Percentiles rank a stretch among this genome's conserved stretches.
These are phyloP conservation scores for Nothomitra cinnamomea DNA, from an alignment of 2,329 filamentous ascomycete genomes.

Conservation along the genomic window DNA sequence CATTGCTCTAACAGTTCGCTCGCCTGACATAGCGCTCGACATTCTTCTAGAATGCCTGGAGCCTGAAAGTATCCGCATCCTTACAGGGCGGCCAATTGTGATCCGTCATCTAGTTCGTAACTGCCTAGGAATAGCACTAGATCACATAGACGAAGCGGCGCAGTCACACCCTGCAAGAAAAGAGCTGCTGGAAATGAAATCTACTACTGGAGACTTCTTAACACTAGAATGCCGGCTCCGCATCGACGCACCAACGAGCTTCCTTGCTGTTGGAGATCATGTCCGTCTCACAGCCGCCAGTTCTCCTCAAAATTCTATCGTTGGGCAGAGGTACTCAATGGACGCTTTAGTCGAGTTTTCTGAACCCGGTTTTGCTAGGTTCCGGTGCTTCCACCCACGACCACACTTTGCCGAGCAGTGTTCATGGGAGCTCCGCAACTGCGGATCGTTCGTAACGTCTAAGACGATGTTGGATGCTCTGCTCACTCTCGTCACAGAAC, in stretches of 20 bases:
- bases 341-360: neutral
- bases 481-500: conserved; percentile 16
- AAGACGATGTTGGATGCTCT: conserved; percentile 25
- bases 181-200: neutral
- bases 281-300: neutral
- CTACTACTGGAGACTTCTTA: neutral
- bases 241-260: neutral
- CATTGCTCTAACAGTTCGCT: conserved; percentile 17
- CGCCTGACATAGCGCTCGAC: conserved; percentile 18
- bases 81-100: conserved; percentile 15
- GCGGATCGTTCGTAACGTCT: conserved; percentile 25
- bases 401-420: conserved; percentile 22
- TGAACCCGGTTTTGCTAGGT: conserved; percentile 5
- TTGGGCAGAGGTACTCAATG: neutral
- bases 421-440: conserved; percentile 23
- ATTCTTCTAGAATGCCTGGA: conserved; percentile 21
- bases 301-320: neutral
- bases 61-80: conserved; percentile 16
- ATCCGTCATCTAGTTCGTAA: conserved; percentile 19
- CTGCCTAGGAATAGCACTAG: conserved; percentile 22
- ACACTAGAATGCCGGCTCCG: neutral
- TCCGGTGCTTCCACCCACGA: conserved; percentile 23
- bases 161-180: conserved; percentile 2
- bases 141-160: conserved; percentile 23
- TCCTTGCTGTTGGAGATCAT: neutral